Base-by-base conservation (phyloP, 1,284 basidiomycete species). In the Marasmius tenuissimus region DNA sequence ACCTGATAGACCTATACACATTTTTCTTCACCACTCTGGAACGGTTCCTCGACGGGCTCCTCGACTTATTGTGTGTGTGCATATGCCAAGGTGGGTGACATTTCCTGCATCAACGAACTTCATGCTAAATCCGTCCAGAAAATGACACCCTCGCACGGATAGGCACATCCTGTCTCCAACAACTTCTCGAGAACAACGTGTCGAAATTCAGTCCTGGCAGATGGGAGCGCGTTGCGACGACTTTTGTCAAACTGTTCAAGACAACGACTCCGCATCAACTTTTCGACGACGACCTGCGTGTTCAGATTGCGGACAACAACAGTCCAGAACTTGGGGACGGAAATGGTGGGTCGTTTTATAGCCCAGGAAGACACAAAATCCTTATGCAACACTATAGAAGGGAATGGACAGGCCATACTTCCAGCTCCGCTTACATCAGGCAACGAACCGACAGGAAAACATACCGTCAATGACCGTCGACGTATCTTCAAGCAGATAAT, bases 401-500 rank as follows among this genome's bases (percentile, higher is more conserved):
- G 82, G n/a, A 81, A 84, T 62, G 89, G 83, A 45, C 81, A 86
- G 65, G 80, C 89, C 14, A 88, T 94, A 61, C 71, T 93, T n/a
- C 92, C 92, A 18, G 91, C 91, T 11, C 93, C 91, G 7, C 80
- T 94, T 49, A 88, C 88, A 16, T 88, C 90, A 6, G 80, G 81
- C 52, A 81, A 75, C 63, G 88, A 88, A 57, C 80, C 78, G 63
- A 77, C 76, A 11, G 69, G 73, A 11, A 80, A 81, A 60, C 76
- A 85, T 33, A 85, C 88, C 9, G 76, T 87, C 39, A 78, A 77
- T 61, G 93, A 94, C 68, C 88, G 97, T 61, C 89, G 95, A 22
- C 87, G 93, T 40, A 89, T 95, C 58, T 99, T 99, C 86, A 94
- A 96, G 74, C 97, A 99, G 76, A 98, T 99, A 75, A 99, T 99